Evolutionary conservation across 352 stramenopile species (phyloP).

Genomic region (Phytophthora pisi): DNA sequence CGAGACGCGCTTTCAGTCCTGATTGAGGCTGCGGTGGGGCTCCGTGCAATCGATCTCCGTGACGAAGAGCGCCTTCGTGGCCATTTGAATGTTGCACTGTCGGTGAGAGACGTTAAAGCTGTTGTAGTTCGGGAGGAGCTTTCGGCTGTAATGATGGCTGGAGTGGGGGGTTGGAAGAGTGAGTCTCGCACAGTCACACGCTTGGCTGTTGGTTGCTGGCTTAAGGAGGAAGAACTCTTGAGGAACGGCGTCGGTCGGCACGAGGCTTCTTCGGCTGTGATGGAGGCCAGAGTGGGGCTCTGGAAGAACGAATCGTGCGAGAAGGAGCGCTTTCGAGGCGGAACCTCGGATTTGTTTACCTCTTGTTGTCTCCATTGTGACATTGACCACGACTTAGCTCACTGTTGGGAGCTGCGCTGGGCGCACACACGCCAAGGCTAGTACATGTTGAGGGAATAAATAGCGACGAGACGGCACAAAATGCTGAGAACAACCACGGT

Average conservation of each 20-base stretch:
- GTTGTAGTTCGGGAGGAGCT: not conserved
- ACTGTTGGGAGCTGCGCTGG: not conserved
- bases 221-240: constrained; percentile 4
- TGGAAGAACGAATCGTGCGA: constrained; percentile 8
- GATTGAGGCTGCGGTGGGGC: not conserved
- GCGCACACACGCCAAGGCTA: not conserved
- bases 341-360: not conserved
- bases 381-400: constrained; percentile 2
- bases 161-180: not conserved
- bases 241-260: not conserved
- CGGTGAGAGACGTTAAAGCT: not conserved
- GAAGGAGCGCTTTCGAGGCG: constrained; percentile 2
- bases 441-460: not conserved
- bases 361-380: constrained; percentile 5
- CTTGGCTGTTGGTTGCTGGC: not conserved
- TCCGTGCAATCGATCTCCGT: not conserved
- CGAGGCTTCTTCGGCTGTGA: not conserved
- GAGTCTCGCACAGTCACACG: not conserved
- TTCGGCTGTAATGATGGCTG: not conserved
- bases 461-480: constrained; percentile 4
- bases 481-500: not conserved
- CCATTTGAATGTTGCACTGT: not conserved
- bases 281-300: not conserved
- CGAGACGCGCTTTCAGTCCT: not conserved
- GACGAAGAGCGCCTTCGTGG: not conserved